Conservation (phyloP, 1,139 yeast genomes). For the Zhuliangozyma parablackwelliae region DNA sequence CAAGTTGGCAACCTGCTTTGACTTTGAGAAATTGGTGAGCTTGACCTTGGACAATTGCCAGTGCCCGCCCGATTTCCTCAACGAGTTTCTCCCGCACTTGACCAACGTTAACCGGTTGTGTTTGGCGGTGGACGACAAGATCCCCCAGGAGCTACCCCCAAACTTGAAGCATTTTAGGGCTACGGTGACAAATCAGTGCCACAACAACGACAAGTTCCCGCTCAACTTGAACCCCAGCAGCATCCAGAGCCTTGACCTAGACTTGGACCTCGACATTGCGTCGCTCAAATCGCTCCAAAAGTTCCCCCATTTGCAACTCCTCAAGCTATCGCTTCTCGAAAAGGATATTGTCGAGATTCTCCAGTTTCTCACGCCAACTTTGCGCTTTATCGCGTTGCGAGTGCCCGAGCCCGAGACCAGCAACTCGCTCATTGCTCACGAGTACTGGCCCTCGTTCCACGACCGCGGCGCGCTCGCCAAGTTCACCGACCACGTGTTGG, state of each 20-base stretch:
- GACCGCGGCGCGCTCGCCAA: constrained; percentile 6
- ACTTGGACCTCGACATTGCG: constrained; percentile 1
- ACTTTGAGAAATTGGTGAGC: no score
- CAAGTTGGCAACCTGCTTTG: no score
- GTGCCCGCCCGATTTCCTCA: no score
- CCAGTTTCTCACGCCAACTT: constrained; percentile 3
- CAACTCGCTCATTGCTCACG: constrained; percentile 9
- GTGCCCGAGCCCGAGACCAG: constrained; percentile 7
- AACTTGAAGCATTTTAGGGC: no score
- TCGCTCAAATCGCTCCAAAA: constrained; percentile 3
- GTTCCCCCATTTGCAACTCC: constrained; percentile 10
- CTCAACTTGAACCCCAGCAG: background rate
- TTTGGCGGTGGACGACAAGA: no score
- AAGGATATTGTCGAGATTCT: constrained; percentile 7
- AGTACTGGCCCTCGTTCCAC: constrained; percentile 6
- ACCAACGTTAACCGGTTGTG: no score
- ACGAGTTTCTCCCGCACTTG: no score
- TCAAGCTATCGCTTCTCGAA: constrained; percentile 9
- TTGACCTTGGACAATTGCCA: no score
- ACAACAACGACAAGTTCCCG: background rate
- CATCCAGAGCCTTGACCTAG: background rate
- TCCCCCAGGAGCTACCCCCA: no score
- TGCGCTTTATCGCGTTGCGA: constrained; percentile 5
- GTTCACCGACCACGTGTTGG: constrained; percentile 8
- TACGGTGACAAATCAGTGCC: no score